phyloP scores from a whole-genome alignment of 2,329 filamentous ascomycete genomes.

The Colletotrichum sp. region DNA sequence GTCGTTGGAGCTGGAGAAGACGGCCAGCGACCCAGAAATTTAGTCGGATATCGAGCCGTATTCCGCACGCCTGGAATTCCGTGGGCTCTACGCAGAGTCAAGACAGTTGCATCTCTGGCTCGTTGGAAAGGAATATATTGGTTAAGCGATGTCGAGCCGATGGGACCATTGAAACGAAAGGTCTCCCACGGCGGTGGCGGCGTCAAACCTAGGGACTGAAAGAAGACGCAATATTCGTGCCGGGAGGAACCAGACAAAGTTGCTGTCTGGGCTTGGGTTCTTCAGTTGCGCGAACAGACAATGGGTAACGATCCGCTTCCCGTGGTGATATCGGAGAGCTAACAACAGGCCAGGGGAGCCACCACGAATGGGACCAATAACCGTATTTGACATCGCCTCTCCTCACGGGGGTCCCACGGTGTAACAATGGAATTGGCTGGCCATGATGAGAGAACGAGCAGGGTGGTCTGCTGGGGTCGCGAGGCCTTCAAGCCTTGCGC shows the following conservation, averaged over 20 bases:
- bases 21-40: neutral
- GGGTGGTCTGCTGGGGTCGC: neutral
- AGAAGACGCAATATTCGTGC: neutral
- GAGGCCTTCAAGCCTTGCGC: neutral
- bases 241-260: neutral
- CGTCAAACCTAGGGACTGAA: neutral
- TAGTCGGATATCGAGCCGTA: constrained; percentile 16
- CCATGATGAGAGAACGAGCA: neutral
- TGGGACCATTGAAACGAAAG: neutral
- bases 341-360: neutral
- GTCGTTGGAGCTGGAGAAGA: neutral
- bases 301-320: constrained; percentile 8
- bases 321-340: constrained; percentile 6
- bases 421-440: neutral
- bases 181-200: neutral
- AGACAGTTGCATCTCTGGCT: neutral
- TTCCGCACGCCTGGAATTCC: neutral
- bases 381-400: neutral
- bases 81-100: neutral
- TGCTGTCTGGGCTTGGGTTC: neutral
- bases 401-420: neutral
- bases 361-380: constrained; percentile 4
- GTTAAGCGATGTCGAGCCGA: neutral
- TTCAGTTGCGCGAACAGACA: constrained; percentile 17
- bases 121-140: neutral